These are phyloP conservation scores for Halophytophthora batemanensis DNA, from an alignment of 352 stramenopile species.

Conservation along the genomic window DNA sequence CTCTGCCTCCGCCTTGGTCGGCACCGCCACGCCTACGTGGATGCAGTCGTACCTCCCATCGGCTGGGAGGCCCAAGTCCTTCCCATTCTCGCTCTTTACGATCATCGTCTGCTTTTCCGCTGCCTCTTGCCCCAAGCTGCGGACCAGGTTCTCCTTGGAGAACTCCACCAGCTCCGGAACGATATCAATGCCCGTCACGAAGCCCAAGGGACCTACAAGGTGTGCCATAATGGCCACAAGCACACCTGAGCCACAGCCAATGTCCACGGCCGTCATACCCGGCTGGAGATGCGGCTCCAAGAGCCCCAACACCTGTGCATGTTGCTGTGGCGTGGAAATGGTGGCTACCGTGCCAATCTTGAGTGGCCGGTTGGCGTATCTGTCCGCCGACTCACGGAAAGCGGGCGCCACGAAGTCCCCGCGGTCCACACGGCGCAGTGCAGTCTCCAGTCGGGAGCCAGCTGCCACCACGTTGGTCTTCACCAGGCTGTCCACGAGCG, in stretches of 20 bases:
- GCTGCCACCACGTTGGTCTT: conserved; percentile 59
- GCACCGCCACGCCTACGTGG: conserved; percentile 76
- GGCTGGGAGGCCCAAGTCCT: conserved; percentile 27
- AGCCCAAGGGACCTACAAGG: conserved; percentile 51
- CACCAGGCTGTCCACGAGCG: conserved; percentile 77
- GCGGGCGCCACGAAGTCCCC: conserved; percentile 46
- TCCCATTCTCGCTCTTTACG: conserved; percentile 42
- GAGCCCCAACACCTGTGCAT: conserved; percentile 73
- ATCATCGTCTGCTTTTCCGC: conserved; percentile 41
- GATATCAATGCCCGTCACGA: conserved; percentile 74
- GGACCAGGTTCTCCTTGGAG: conserved; percentile 58
- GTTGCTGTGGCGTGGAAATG: conserved; percentile 85
- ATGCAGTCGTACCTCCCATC: conserved; percentile 64
- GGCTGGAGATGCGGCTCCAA: conserved; percentile 63
- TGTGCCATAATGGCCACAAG: conserved; percentile 77
- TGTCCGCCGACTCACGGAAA: conserved; percentile 22
- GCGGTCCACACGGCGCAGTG: conserved; percentile 65
- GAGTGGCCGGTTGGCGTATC: conserved; percentile 74
- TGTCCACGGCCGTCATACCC: conserved; percentile 59
- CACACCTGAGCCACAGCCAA: conserved; percentile 81
- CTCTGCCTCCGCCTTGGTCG: conserved; percentile 72
- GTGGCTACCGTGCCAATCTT: conserved; percentile 79
- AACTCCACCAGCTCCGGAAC: conserved; percentile 71
- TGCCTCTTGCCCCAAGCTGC: conserved; percentile 34
- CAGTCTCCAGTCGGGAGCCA: conserved; percentile 57